Conservation (phyloP, 129 eudicot genomes). For the Mikania micrantha region DNA sequence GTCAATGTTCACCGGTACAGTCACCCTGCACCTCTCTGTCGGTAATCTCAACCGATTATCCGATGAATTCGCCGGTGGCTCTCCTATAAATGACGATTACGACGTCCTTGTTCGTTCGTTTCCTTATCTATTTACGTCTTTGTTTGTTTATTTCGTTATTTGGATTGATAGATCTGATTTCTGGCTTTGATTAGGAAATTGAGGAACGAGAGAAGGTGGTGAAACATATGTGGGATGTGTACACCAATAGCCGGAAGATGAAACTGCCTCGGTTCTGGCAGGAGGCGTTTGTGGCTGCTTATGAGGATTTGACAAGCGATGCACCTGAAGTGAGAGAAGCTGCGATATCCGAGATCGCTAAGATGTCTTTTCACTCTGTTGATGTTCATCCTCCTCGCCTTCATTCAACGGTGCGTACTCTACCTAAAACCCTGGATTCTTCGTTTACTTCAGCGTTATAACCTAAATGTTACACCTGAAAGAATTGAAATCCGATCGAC, state of each 20-base stretch:
- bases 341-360: constrained; percentile 83
- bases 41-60: constrained; percentile 58
- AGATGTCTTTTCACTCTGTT: constrained; percentile 63
- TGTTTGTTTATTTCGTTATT: neutral
- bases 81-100: constrained; percentile 59
- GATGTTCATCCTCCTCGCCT: constrained; percentile 52
- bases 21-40: constrained; percentile 81
- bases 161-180: constrained; percentile 14
- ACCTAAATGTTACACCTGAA: neutral
- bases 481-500: neutral
- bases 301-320: constrained; percentile 82
- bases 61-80: constrained; percentile 36
- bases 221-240: constrained; percentile 97
- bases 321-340: constrained; percentile 51
- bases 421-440: neutral
- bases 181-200: constrained; percentile 48
- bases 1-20: constrained; percentile 89
- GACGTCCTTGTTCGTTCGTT: constrained; percentile 60
- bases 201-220: constrained; percentile 96
- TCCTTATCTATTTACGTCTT: neutral
- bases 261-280: constrained; percentile 79
- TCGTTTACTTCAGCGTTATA: neutral
- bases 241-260: constrained; percentile 63
- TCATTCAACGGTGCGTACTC: constrained; percentile 42
- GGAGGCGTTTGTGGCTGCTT: constrained; percentile 94